Conservation (phyloP, 257 asterid genomes). For the Lithospermum erythrorhizon region DNA sequence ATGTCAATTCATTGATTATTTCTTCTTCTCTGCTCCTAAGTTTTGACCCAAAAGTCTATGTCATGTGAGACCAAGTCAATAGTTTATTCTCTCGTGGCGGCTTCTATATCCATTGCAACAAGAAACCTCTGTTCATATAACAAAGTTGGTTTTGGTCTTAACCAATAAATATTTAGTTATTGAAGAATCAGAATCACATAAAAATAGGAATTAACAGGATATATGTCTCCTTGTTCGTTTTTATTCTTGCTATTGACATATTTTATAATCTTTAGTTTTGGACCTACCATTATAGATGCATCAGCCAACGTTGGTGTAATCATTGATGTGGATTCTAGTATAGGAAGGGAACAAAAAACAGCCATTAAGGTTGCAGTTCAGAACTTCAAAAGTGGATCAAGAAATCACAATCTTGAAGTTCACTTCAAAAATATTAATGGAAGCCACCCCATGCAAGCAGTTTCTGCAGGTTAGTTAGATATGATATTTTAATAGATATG, state of each 20-base stretch:
- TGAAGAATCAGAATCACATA: neutral
- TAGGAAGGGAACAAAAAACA: constrained; percentile 30
- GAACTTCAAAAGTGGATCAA: constrained; percentile 14
- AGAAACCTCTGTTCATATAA: no score
- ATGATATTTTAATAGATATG: neutral
- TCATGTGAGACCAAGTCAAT: neutral
- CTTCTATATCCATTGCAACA: no score
- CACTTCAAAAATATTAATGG: constrained; percentile 19
- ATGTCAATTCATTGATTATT: neutral
- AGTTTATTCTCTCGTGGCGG: neutral
- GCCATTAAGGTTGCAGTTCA: constrained; percentile 26
- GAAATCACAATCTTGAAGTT: constrained; percentile 12
- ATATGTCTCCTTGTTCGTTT: neutral
- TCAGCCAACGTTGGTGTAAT: constrained; percentile 25
- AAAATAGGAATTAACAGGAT: no score
- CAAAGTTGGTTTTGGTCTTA: neutral
- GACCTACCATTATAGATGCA: constrained; percentile 4
- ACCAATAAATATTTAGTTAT: no score
- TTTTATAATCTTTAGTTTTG: constrained; percentile 2
- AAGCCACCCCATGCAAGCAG: constrained; percentile 23
- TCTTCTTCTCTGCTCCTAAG: neutral
- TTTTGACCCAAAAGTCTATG: neutral
- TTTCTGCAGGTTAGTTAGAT: constrained; percentile 29
- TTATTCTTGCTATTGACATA: neutral
- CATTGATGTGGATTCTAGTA: constrained; percentile 24